These are phyloP conservation scores for Phytopythium oedochilum DNA, from an alignment of 352 stramenopile species.

Conservation along the genomic window DNA sequence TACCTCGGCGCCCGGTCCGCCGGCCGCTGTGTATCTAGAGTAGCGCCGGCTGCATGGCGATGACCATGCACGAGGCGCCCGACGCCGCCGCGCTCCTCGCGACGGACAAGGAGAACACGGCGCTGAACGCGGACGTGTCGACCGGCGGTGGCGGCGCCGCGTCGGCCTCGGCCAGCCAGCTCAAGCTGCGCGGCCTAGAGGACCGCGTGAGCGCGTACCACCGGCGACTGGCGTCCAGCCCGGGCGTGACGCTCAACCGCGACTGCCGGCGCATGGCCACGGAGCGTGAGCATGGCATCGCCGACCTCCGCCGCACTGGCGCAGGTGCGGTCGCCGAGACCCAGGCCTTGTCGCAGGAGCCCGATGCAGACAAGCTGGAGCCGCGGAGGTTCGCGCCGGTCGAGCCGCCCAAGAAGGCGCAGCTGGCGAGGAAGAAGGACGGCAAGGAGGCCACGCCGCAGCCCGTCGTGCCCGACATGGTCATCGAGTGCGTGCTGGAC, in stretches of 20 bases:
- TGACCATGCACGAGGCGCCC: constrained; percentile 28
- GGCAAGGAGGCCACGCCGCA: constrained; percentile 34
- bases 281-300: not conserved
- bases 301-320: not conserved
- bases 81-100: constrained; percentile 9
- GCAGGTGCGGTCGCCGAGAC: not conserved
- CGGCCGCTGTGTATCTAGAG: not conserved
- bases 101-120: constrained; percentile 22
- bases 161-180: not conserved
- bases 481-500: constrained; percentile 64
- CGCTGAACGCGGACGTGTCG: constrained; percentile 3
- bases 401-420: constrained; percentile 1
- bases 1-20: not conserved
- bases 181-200: constrained; percentile 1
- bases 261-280: constrained; percentile 7
- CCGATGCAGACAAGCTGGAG: constrained; percentile 11
- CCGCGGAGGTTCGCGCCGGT: not conserved
- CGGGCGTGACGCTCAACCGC: constrained; percentile 20
- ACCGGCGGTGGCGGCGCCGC: constrained; percentile 1
- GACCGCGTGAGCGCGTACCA: constrained; percentile 5
- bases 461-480: constrained; percentile 45
- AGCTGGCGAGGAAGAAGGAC: constrained; percentile 11
- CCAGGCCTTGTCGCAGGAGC: not conserved
- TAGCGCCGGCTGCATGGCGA: constrained; percentile 2
- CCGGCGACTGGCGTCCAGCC: constrained; percentile 10